Conservation (phyloP, 2,329 filamentous ascomycete genomes). For the Fusarium sp. region DNA sequence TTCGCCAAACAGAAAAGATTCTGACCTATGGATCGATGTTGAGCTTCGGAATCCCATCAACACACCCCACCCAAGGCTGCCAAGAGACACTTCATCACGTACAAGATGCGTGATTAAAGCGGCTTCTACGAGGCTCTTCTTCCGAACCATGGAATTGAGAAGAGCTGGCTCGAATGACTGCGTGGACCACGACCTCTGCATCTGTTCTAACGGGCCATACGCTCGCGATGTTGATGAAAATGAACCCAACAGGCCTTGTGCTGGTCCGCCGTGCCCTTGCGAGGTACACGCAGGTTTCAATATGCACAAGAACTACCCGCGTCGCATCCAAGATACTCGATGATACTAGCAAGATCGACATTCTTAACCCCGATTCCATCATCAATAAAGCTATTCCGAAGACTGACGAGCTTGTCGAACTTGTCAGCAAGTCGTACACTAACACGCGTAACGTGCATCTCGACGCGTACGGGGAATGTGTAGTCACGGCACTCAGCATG, state of each 20-base stretch:
- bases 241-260: not conserved
- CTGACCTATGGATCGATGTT: not conserved
- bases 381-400: rapidly evolving
- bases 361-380: not conserved
- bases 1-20: not conserved
- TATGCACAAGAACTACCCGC: not conserved
- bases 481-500: slow-evolving; percentile 1
- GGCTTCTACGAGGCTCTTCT: not conserved
- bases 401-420: not conserved
- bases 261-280: not conserved
- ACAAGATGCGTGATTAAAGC: not conserved
- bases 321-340: not conserved
- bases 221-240: not conserved
- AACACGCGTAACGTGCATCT: not conserved
- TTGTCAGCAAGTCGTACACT: not conserved
- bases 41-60: rapidly evolving
- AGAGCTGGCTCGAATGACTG: not conserved
- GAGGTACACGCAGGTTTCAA: not conserved
- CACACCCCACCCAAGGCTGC: not conserved
- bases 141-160: not conserved
- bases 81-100: not conserved
- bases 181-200: not conserved
- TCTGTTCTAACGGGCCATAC: not conserved
- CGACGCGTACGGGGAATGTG: not conserved
- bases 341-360: not conserved